Conservation (phyloP, 2,329 filamentous ascomycete species). For the Penicillium sumatraense region DNA sequence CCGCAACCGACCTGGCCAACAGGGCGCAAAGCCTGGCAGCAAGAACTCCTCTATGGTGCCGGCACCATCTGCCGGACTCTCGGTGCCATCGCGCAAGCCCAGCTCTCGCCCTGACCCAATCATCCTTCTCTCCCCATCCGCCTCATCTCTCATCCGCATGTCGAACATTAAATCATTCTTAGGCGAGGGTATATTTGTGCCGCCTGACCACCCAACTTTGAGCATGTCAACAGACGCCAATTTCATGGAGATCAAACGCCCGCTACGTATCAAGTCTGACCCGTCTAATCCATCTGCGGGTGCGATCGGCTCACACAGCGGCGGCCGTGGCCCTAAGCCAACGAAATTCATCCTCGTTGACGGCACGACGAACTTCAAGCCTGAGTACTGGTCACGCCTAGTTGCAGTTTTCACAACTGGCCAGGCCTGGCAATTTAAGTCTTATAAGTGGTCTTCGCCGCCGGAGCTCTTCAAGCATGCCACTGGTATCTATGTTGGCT, state of each 20-base stretch:
- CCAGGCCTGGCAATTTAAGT: conserved; percentile 98
- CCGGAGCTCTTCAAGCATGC: conserved; percentile 88
- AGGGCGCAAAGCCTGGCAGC: conserved; percentile 38
- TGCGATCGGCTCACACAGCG: conserved; percentile 31
- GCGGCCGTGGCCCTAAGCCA: conserved; percentile 69
- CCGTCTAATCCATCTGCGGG: conserved; percentile 30
- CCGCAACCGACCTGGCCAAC: conserved; percentile 44
- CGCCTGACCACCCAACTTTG: conserved; percentile 67
- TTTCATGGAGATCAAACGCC: conserved; percentile 83
- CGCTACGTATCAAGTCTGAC: conserved; percentile 62
- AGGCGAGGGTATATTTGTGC: conserved; percentile 78
- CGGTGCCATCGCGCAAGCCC: conserved; percentile 44
- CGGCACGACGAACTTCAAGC: conserved; percentile 91
- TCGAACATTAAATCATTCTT: conserved; percentile 96
- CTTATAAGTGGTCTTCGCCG: conserved; percentile 92
- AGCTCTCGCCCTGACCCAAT: conserved; percentile 73
- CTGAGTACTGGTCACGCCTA: conserved; percentile 94
- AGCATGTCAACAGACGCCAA: conserved; percentile 69
- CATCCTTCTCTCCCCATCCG: conserved; percentile 94
- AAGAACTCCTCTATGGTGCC: conserved; percentile 38
- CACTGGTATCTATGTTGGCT: conserved; percentile 86
- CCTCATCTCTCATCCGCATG: conserved; percentile 91
- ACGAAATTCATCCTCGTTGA: conserved; percentile 96
- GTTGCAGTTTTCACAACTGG: conserved; percentile 97
- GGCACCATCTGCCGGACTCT: conserved; percentile 43